These are phyloP conservation scores for Pulveroboletus sp. DNA, from an alignment of 768 basidiomycete species.

Conservation along the genomic window DNA sequence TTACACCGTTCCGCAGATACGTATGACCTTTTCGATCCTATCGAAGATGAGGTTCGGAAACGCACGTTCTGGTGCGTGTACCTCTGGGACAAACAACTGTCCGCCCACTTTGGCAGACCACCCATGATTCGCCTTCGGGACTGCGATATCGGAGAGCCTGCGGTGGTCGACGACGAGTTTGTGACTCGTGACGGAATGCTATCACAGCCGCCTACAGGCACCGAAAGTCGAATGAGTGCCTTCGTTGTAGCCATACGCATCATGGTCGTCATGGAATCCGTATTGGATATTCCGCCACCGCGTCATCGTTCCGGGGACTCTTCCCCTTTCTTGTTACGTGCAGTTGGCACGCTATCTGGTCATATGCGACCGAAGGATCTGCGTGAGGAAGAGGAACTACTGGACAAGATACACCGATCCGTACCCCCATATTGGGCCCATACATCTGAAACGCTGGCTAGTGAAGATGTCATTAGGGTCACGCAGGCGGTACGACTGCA, in stretches of 20 bases:
- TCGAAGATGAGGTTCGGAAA: slow-evolving; percentile 89
- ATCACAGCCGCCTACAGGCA: slow-evolving; percentile 63
- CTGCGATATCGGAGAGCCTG: slow-evolving; percentile 87
- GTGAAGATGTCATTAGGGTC: slow-evolving; percentile 82
- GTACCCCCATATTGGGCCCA: slow-evolving; percentile 80
- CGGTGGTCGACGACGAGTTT: slow-evolving; percentile 84
- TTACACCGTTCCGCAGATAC: slow-evolving; percentile 84
- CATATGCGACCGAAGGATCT: slow-evolving; percentile 59
- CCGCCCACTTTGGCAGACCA: slow-evolving; percentile 85
- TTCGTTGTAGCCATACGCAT: slow-evolving; percentile 75
- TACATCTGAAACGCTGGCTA: slow-evolving; percentile 72
- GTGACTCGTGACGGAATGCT: slow-evolving; percentile 71
- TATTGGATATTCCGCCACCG: slow-evolving; percentile 76
- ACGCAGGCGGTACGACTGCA: slow-evolving; percentile 86
- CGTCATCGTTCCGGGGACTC: slow-evolving; percentile 52
- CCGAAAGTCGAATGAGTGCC: slow-evolving; percentile 73
- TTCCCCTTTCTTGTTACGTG: slow-evolving; percentile 74
- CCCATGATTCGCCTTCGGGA: slow-evolving; percentile 83
- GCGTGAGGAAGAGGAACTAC: slow-evolving; percentile 72
- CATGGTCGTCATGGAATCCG: slow-evolving; percentile 85
- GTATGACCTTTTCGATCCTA: slow-evolving; percentile 82
- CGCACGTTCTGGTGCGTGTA: slow-evolving; percentile 97
- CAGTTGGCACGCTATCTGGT: slow-evolving; percentile 64
- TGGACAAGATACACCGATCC: slow-evolving; percentile 73
- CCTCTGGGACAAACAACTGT: slow-evolving; percentile 92